Percentiles rank a stretch among this genome's conserved stretches.
Evolutionary conservation across 2,329 filamentous ascomycete species (phyloP).

Genomic region (Macrophomina phaseolina): DNA sequence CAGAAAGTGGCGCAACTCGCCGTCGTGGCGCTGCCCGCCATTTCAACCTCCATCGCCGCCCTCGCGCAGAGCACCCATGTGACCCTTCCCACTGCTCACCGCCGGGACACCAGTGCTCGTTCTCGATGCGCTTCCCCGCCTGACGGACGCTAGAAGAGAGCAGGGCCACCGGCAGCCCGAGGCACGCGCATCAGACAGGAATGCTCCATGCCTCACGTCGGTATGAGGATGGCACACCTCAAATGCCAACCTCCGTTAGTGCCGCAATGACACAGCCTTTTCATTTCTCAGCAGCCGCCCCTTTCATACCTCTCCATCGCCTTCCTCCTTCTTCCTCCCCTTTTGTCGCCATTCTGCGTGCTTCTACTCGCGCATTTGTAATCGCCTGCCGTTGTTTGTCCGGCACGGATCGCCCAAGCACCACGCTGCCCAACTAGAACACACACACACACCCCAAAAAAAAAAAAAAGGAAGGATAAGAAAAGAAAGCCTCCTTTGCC

Average conservation of each 20-base stretch:
- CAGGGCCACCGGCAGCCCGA: not conserved
- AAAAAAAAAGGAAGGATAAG: too few relatives aligned
- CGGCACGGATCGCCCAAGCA: not conserved
- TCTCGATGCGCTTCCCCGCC: not conserved
- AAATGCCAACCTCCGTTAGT: not conserved
- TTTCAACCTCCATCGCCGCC: not conserved
- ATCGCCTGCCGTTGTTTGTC: constrained; percentile 4
- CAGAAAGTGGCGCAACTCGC: not conserved
- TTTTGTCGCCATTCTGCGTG: not conserved
- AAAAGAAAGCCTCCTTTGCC: too few relatives aligned
- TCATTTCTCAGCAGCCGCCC: not conserved
- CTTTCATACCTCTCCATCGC: constrained; percentile 1
- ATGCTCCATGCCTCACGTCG: constrained; percentile 18
- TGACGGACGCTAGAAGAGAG: not conserved
- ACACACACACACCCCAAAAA: not conserved
- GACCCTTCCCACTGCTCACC: not conserved
- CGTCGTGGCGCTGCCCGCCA: not conserved
- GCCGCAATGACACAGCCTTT: not conserved
- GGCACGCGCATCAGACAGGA: not conserved
- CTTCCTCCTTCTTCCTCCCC: not conserved
- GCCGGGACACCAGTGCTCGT: too few relatives aligned
- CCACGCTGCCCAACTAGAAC: not conserved
- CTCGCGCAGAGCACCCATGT: not conserved
- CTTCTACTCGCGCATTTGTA: constrained; percentile 6
- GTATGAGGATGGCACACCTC: not conserved